Percentiles rank a stretch among this genome's conserved stretches.
These are phyloP conservation scores for Pueraria montana DNA, from an alignment of 306 rosid genomes.

Conservation along the genomic window DNA sequence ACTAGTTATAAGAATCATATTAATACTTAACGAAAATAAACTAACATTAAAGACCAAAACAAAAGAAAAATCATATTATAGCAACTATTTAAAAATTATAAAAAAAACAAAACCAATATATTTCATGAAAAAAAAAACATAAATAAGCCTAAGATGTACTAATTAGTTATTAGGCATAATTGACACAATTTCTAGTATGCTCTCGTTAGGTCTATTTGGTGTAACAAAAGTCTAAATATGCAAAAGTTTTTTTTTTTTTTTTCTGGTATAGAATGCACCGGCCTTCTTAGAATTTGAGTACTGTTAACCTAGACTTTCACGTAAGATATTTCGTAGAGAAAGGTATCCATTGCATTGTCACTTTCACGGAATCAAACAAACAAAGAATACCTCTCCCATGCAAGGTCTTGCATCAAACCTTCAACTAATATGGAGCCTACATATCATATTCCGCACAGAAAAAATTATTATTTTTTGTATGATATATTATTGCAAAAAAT, in stretches of 20 bases:
- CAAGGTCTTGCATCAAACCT: constrained; percentile 33
- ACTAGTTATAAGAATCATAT: too few species aligned
- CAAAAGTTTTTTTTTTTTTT: not conserved
- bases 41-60: too few species aligned
- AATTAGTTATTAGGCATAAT: not conserved
- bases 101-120: too few species aligned
- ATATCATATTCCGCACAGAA: constrained; percentile 5
- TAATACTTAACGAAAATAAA: too few species aligned
- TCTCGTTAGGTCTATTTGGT: not conserved
- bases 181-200: not conserved
- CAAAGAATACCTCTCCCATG: constrained; percentile 46
- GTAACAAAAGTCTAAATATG: not conserved
- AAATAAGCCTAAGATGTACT: too few species aligned
- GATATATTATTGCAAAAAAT: not conserved
- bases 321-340: constrained; percentile 32
- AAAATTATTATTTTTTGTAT: constrained; percentile 24
- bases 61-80: too few species aligned
- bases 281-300: not conserved
- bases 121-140: too few species aligned
- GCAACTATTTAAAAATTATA: too few species aligned
- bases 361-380: constrained; percentile 37
- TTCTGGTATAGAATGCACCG: not conserved
- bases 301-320: constrained; percentile 5
- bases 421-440: constrained; percentile 40
- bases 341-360: constrained; percentile 43